phyloP scores from a whole-genome alignment of 352 stramenopile genomes.

The Phytophthora sansomeana region DNA sequence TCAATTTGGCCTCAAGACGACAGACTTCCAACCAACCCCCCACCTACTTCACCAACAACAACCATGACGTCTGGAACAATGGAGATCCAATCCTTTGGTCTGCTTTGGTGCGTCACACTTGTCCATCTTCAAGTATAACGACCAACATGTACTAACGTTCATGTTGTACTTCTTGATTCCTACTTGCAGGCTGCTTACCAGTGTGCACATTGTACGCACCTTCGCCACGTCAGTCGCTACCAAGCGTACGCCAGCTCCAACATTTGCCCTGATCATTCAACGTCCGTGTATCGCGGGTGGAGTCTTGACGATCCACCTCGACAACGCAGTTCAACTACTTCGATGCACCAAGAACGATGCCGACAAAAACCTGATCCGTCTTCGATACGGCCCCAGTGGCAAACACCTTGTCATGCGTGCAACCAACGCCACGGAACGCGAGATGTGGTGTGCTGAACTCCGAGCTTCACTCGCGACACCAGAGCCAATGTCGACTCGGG shows the following conservation, averaged over 20 bases:
- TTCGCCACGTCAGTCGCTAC: neutral
- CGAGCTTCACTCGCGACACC: no score
- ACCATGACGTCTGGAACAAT: constrained; percentile 22
- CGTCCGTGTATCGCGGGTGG: constrained; percentile 15
- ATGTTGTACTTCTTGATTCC: neutral
- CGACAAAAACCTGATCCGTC: no score
- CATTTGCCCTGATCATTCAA: constrained; percentile 14
- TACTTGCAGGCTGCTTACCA: constrained; percentile 14
- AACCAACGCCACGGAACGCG: no score
- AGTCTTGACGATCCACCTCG: constrained; percentile 13
- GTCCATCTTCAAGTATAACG: neutral
- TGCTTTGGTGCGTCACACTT: constrained; percentile 21
- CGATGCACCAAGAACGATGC: neutral
- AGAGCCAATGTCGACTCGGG: no score
- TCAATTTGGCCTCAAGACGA: constrained; percentile 23
- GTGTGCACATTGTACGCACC: constrained; percentile 13
- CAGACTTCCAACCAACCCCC: constrained; percentile 3
- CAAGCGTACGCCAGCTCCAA: neutral
- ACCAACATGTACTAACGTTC: neutral
- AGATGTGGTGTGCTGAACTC: no score
- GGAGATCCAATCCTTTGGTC: constrained; percentile 12
- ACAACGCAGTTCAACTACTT: constrained; percentile 5
- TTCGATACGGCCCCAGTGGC: no score
- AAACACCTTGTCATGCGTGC: no score
- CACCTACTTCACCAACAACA: neutral